These are phyloP conservation scores for Orobanche coerulescens DNA, from an alignment of 257 asterid species.

Conservation along the genomic window DNA sequence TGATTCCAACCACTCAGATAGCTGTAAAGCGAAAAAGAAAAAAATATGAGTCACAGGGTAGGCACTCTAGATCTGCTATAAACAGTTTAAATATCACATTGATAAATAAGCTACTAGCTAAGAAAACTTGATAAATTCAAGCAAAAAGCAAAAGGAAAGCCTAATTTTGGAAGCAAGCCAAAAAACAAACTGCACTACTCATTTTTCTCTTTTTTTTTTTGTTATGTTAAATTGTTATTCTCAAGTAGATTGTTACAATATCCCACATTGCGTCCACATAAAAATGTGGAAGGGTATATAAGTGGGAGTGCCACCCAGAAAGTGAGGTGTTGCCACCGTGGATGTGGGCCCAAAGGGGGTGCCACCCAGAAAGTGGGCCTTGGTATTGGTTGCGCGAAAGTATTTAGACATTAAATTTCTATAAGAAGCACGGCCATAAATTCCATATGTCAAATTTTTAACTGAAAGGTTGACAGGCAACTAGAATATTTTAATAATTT, in stretches of 20 bases:
- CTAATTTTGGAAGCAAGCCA: no score
- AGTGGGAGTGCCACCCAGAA: no score
- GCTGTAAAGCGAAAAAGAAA: conserved; percentile 36
- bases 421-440: not conserved
- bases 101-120: not conserved
- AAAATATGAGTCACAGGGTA: conserved; percentile 17
- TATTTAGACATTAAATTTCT: no score
- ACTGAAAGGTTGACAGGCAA: not conserved
- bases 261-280: no score
- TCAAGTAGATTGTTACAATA: not conserved
- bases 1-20: conserved; percentile 66
- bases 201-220: not conserved
- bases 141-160: conserved; percentile 5
- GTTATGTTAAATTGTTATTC: not conserved
- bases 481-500: not conserved
- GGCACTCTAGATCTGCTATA: not conserved
- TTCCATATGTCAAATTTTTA: not conserved
- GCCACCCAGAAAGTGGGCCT: no score
- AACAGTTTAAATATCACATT: not conserved
- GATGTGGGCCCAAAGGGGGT: no score
- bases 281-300: no score
- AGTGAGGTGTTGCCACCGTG: no score
- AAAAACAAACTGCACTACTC: not conserved
- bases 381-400: no score
- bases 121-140: not conserved